These are phyloP conservation scores for Fusarium agapanthi DNA, from an alignment of 2,329 filamentous ascomycete genomes.

Conservation along the genomic window DNA sequence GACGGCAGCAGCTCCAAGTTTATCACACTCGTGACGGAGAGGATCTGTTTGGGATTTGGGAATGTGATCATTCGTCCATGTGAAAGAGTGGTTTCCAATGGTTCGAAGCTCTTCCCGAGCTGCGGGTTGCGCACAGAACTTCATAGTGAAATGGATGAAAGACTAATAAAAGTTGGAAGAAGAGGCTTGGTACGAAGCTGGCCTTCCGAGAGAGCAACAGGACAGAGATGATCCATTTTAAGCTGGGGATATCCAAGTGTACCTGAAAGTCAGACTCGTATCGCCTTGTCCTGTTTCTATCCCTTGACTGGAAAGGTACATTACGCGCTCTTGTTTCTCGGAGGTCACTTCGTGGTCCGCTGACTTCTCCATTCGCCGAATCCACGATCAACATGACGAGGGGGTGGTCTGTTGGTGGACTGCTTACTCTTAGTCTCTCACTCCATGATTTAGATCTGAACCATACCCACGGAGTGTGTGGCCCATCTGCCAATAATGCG, in stretches of 20 bases:
- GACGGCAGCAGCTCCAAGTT: slow-evolving; percentile 11
- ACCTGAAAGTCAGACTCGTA: not conserved
- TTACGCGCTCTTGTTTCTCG: not conserved
- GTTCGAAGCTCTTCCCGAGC: not conserved
- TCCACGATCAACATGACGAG: not conserved
- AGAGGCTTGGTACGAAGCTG: not conserved
- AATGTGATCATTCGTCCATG: slow-evolving; percentile 13
- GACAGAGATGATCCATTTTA: not conserved
- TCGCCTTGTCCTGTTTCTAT: not conserved
- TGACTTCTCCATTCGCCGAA: not conserved
- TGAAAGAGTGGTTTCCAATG: slow-evolving; percentile 9
- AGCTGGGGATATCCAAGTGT: not conserved
- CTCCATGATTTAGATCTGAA: slow-evolving; percentile 1
- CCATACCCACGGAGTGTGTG: not conserved
- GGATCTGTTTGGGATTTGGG: slow-evolving; percentile 19
- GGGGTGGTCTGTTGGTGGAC: not conserved
- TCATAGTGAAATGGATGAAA: not conserved
- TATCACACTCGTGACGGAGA: slow-evolving; percentile 7
- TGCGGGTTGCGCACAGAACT: not conserved
- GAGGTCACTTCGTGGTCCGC: not conserved
- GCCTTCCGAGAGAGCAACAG: not conserved
- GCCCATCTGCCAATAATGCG: not conserved
- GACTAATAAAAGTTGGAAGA: too few species aligned
- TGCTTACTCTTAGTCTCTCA: not conserved
- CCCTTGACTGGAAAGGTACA: not conserved